A percentile compares a stretch with the other conserved stretches of the same genome.
phyloP scores from a whole-genome alignment of 805 yeast genomes.

The Scheffersomyces stipitis region DNA sequence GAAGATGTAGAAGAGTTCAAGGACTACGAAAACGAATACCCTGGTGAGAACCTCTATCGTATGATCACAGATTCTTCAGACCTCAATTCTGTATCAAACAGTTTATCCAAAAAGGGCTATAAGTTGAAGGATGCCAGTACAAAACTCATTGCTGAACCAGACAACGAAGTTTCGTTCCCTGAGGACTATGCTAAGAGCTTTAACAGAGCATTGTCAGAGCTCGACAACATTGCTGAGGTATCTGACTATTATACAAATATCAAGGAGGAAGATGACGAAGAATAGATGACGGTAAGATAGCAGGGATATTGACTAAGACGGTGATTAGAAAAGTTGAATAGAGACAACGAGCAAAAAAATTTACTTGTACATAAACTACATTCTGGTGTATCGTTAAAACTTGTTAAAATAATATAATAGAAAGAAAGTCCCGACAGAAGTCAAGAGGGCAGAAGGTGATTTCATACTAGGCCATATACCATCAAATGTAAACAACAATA shows the following conservation, averaged over 20 bases:
- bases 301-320: too few relatives aligned
- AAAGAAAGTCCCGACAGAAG: too few relatives aligned
- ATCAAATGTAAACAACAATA: too few relatives aligned
- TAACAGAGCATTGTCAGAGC: slow-evolving; percentile 54
- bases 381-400: too few relatives aligned
- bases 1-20: slow-evolving; percentile 68
- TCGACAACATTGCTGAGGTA: slow-evolving; percentile 85
- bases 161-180: slow-evolving; percentile 53
- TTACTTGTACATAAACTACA: too few relatives aligned
- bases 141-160: slow-evolving; percentile 63
- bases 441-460: too few relatives aligned
- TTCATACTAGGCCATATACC: too few relatives aligned
- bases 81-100: slow-evolving; percentile 59
- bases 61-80: slow-evolving; percentile 65
- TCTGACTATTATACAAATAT: slow-evolving; percentile 75
- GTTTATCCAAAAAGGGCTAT: slow-evolving; percentile 52
- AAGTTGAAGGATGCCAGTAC: slow-evolving; percentile 70
- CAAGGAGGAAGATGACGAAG: slow-evolving; percentile 30
- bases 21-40: slow-evolving; percentile 42
- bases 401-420: too few relatives aligned
- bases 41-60: slow-evolving; percentile 33
- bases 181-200: slow-evolving; percentile 52
- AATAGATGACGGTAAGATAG: too few relatives aligned
- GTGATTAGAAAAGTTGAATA: too few relatives aligned
- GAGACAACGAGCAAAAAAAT: too few relatives aligned